Percentiles rank a stretch among this genome's conserved stretches.
phyloP scores from a whole-genome alignment of 1,284 basidiomycete genomes.

The Bjerkandera adusta region DNA sequence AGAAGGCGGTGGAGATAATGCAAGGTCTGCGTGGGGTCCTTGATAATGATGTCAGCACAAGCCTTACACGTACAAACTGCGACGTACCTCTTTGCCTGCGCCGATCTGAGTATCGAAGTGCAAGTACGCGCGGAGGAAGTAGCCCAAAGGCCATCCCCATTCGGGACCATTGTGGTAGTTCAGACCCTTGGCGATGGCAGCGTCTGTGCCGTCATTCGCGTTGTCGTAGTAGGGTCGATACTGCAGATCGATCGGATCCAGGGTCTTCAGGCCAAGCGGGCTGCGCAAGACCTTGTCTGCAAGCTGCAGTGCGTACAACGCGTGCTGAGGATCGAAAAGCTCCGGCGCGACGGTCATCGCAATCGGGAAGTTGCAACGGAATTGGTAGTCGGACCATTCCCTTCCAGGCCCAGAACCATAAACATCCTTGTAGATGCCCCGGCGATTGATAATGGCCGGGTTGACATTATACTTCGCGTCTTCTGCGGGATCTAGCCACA shows the following conservation, averaged over 20 bases:
- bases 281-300: slow-evolving; percentile 77
- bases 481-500: slow-evolving; percentile 58
- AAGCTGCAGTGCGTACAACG: slow-evolving; percentile 73
- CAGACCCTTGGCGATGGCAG: slow-evolving; percentile 83
- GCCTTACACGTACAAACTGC: neutral
- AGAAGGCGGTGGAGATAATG: slow-evolving; percentile 78
- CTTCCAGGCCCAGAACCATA: slow-evolving; percentile 84
- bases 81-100: slow-evolving; percentile 64
- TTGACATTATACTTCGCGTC: slow-evolving; percentile 77
- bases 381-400: slow-evolving; percentile 97
- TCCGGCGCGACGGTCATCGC: slow-evolving; percentile 98
- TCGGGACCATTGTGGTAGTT: slow-evolving; percentile 90
- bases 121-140: slow-evolving; percentile 92
- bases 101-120: slow-evolving; percentile 73
- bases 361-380: slow-evolving; percentile 90
- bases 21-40: slow-evolving; percentile 73
- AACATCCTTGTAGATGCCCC: slow-evolving; percentile 99
- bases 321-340: slow-evolving; percentile 82
- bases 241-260: slow-evolving; percentile 83
- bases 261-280: slow-evolving; percentile 92
- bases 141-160: slow-evolving; percentile 94
- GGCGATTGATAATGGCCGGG: slow-evolving; percentile 75
- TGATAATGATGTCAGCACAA: neutral
- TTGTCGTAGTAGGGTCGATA: slow-evolving; percentile 93
- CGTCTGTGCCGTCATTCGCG: slow-evolving; percentile 83